These are phyloP conservation scores for Penicillium nordicum DNA, from an alignment of 2,329 filamentous ascomycete species.

Conservation along the genomic window DNA sequence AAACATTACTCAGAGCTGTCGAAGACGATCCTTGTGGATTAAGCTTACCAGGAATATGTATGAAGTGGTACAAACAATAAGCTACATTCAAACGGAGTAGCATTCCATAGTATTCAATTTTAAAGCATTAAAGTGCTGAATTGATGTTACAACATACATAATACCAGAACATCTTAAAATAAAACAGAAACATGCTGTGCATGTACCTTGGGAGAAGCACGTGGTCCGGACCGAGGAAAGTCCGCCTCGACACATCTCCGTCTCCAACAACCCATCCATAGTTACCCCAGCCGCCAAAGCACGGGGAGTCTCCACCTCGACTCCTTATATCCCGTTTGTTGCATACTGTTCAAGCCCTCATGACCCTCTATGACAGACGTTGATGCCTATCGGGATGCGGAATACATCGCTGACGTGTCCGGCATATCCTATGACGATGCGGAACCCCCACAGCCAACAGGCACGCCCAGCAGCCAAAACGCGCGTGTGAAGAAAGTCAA, in stretches of 20 bases:
- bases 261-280: background rate
- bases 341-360: slow-evolving; percentile 34
- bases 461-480: slow-evolving; percentile 19
- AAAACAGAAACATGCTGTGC: background rate
- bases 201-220: slow-evolving; percentile 9
- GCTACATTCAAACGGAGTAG: background rate
- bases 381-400: slow-evolving; percentile 46
- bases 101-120: background rate
- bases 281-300: slow-evolving; percentile 3
- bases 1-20: slow-evolving; percentile 78
- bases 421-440: slow-evolving; percentile 35
- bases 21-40: slow-evolving; percentile 80
- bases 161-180: background rate
- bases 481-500: slow-evolving; percentile 35
- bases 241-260: slow-evolving; percentile 8
- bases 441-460: slow-evolving; percentile 17
- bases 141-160: background rate
- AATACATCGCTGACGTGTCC: slow-evolving; percentile 47
- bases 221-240: slow-evolving; percentile 21
- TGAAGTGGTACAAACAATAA: background rate
- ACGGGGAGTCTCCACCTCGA: slow-evolving; percentile 9
- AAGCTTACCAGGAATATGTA: slow-evolving; percentile 7
- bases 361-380: slow-evolving; percentile 48
- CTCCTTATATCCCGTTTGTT: slow-evolving; percentile 7
- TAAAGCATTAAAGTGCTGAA: no score